These are phyloP conservation scores for Sanguinoderma infundibulare DNA, from an alignment of 1,284 basidiomycete genomes.

Conservation along the genomic window DNA sequence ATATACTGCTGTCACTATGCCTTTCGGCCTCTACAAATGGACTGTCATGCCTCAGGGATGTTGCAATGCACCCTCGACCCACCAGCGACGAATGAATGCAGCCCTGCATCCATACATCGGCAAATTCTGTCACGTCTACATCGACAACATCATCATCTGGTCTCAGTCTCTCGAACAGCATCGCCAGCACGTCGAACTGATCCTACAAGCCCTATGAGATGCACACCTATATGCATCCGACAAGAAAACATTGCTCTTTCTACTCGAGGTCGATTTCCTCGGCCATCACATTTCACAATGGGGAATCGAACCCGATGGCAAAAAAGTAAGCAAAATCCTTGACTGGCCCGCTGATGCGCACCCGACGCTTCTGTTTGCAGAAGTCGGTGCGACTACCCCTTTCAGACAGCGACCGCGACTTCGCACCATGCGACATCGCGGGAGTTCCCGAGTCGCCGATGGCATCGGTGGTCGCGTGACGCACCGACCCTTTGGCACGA, in stretches of 20 bases:
- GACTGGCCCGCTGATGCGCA: too few relatives aligned
- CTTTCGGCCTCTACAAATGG: constrained; percentile 45
- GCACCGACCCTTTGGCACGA: too few relatives aligned
- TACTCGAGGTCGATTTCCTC: constrained; percentile 25
- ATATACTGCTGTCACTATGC: constrained; percentile 44
- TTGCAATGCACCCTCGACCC: constrained; percentile 39
- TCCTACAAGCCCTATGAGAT: constrained; percentile 26
- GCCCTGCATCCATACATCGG: constrained; percentile 29
- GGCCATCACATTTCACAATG: constrained; percentile 29
- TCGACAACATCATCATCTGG: constrained; percentile 9
- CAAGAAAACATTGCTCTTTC: constrained; percentile 25
- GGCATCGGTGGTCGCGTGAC: too few relatives aligned
- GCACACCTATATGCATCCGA: constrained; percentile 26
- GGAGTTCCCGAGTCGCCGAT: too few relatives aligned
- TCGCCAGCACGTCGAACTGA: not conserved
- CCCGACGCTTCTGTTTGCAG: too few relatives aligned
- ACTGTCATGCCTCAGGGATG: constrained; percentile 47
- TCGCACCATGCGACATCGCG: too few relatives aligned
- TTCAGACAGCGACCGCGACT: too few relatives aligned
- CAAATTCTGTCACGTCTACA: not conserved
- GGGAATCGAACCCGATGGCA: constrained; percentile 30
- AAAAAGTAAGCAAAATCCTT: constrained; percentile 37
- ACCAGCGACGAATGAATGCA: constrained; percentile 38
- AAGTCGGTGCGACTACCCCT: too few relatives aligned
- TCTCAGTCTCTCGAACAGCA: not conserved